phyloP scores from a whole-genome alignment of 2,329 filamentous ascomycete genomes.

The Endothia cerciana region DNA sequence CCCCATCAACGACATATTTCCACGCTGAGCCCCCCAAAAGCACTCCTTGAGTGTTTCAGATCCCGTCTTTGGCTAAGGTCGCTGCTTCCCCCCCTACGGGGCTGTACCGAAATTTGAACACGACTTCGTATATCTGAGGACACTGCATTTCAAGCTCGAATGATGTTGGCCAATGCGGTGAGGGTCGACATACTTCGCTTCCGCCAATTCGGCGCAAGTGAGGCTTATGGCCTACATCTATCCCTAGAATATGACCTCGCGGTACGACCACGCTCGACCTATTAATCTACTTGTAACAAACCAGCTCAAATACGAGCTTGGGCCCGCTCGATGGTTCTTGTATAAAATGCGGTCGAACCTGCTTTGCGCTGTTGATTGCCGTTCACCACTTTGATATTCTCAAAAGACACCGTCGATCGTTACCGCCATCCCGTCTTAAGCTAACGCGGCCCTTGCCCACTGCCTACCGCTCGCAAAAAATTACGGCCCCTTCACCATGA shows the following conservation, averaged over 20 bases:
- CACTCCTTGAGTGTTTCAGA: background rate
- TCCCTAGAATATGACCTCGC: background rate
- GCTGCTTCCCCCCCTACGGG: background rate
- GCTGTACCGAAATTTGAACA: background rate
- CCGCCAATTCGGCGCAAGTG: background rate
- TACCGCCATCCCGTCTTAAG: background rate
- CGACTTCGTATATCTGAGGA: conserved; percentile 2
- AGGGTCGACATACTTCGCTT: background rate
- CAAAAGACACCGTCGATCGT: background rate
- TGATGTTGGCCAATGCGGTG: background rate
- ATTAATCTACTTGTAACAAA: background rate
- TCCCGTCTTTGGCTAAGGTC: background rate
- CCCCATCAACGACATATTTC: background rate
- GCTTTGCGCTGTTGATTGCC: background rate
- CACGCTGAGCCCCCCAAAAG: background rate
- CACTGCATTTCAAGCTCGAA: background rate
- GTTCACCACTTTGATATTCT: background rate
- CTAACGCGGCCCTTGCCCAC: background rate
- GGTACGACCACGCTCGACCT: background rate
- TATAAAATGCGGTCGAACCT: background rate
- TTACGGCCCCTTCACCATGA: conserved; percentile 10
- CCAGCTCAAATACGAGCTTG: background rate
- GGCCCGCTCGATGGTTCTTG: background rate
- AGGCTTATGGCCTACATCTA: background rate
- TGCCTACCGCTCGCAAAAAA: background rate